Conservation (phyloP, 2,329 filamentous ascomycete genomes). For the Claviceps lovelessii region DNA sequence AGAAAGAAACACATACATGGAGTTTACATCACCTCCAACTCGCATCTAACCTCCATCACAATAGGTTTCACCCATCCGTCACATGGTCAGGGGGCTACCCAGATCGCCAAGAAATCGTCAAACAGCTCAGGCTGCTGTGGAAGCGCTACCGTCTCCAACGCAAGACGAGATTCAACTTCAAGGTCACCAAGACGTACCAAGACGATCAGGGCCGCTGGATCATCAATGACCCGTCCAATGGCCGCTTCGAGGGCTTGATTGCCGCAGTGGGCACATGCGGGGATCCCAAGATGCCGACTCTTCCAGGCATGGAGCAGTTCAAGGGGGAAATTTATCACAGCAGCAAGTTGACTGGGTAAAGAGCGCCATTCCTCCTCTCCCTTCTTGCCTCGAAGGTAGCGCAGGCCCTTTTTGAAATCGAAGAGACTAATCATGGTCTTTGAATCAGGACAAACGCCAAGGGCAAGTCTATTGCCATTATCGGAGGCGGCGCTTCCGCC, state of each 20-base stretch:
- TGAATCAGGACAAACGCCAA: slow-evolving; percentile 45
- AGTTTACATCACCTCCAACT: no score
- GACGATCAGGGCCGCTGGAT: slow-evolving; percentile 59
- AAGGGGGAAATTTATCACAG: slow-evolving; percentile 62
- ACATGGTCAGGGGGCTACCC: slow-evolving; percentile 66
- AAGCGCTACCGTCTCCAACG: slow-evolving; percentile 56
- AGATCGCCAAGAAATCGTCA: slow-evolving; percentile 58
- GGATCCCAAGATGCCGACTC: slow-evolving; percentile 55
- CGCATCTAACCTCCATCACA: no score
- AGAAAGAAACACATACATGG: no score
- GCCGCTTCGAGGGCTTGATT: slow-evolving; percentile 65
- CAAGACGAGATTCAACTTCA: slow-evolving; percentile 57
- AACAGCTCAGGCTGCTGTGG: slow-evolving; percentile 60
- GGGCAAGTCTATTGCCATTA: slow-evolving; percentile 60
- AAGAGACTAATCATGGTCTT: neutral
- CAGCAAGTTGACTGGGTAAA: slow-evolving; percentile 50
- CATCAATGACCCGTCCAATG: slow-evolving; percentile 56
- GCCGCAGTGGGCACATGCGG: slow-evolving; percentile 70
- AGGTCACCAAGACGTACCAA: slow-evolving; percentile 55
- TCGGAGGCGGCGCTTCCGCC: slow-evolving; percentile 68
- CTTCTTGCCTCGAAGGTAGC: neutral
- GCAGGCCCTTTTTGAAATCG: no score
- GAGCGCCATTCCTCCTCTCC: neutral
- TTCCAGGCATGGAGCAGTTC: slow-evolving; percentile 59
- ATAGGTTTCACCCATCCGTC: slow-evolving; percentile 59